phyloP scores from a whole-genome alignment of 2,329 filamentous ascomycete genomes.

The Aspergillus tubingensis region DNA sequence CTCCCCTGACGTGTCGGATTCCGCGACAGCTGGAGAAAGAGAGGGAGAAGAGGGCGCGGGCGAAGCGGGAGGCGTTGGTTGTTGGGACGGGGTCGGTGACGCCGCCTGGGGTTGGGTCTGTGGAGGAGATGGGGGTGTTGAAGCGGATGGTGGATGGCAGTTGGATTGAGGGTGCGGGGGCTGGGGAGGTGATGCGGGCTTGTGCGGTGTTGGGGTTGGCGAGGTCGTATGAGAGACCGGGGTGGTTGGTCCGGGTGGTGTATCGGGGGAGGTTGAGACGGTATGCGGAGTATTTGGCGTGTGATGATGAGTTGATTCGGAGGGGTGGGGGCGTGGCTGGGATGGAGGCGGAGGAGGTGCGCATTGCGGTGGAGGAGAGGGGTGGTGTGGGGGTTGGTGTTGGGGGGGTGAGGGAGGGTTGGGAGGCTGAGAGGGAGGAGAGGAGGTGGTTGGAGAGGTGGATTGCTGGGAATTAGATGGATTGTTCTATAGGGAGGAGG shows the following conservation, averaged over 20 bases:
- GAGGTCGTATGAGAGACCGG: slow-evolving; percentile 45
- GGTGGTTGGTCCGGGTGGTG: slow-evolving; percentile 42
- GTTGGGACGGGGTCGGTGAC: slow-evolving; percentile 16
- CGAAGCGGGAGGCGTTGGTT: slow-evolving; percentile 29
- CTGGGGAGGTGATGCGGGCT: slow-evolving; percentile 32
- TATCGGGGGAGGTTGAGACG: slow-evolving; percentile 57
- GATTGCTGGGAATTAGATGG: slow-evolving; percentile 26
- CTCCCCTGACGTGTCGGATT: slow-evolving; percentile 81
- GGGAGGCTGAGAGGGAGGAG: slow-evolving; percentile 32
- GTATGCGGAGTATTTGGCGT: slow-evolving; percentile 64
- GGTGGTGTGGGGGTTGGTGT: slow-evolving; percentile 51
- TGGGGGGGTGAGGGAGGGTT: slow-evolving; percentile 19
- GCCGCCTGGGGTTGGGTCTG: slow-evolving; percentile 17
- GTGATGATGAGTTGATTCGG: slow-evolving; percentile 70
- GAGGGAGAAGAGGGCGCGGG: slow-evolving; percentile 54
- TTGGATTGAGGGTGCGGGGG: slow-evolving; percentile 24
- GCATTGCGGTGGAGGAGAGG: slow-evolving; percentile 70
- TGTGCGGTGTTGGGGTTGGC: slow-evolving; percentile 39
- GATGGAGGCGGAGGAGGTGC: slow-evolving; percentile 65
- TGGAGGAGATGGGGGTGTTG: slow-evolving; percentile 35
- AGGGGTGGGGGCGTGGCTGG: slow-evolving; percentile 61
- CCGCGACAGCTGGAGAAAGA: slow-evolving; percentile 69
- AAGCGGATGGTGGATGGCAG: slow-evolving; percentile 23
- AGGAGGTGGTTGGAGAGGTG: slow-evolving; percentile 42
- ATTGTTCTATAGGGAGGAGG: neutral